These are phyloP conservation scores for Taphrina confusa DNA, from an alignment of 1,139 yeast genomes.

Conservation along the genomic window DNA sequence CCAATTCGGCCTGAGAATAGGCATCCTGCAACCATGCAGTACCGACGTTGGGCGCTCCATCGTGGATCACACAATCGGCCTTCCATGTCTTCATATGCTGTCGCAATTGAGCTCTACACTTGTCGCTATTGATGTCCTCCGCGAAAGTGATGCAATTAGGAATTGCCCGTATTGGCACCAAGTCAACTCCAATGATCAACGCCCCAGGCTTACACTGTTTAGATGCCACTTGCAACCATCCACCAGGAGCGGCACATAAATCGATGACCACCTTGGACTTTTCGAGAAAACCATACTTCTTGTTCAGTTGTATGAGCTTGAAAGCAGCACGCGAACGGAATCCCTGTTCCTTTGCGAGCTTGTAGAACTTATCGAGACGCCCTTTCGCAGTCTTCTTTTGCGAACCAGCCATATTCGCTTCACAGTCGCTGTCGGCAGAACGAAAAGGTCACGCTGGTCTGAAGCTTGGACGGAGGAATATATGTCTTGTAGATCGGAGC, in stretches of 20 bases:
- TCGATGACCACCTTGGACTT: conserved; percentile 97
- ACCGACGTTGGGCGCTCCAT: conserved; percentile 99
- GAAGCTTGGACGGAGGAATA: no score
- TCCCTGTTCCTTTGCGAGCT: conserved; percentile 89
- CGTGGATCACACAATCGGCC: conserved; percentile 93
- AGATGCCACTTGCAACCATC: conserved; percentile 89
- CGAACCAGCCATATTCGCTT: conserved; percentile 20
- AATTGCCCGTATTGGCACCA: conserved; percentile 91
- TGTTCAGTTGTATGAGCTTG: conserved; percentile 91
- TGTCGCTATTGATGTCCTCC: conserved; percentile 96
- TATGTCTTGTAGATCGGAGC: no score
- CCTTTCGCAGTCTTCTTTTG: conserved; percentile 46
- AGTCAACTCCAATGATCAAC: conserved; percentile 93
- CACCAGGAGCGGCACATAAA: conserved; percentile 98
- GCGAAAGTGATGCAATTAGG: conserved; percentile 94
- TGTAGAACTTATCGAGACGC: conserved; percentile 97
- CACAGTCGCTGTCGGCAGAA: no score
- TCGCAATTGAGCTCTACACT: conserved; percentile 87
- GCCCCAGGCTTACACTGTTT: conserved; percentile 90
- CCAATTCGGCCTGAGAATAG: conserved; percentile 93
- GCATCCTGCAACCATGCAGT: conserved; percentile 99
- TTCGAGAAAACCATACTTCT: conserved; percentile 89
- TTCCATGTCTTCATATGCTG: conserved; percentile 99
- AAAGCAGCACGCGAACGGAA: conserved; percentile 99
- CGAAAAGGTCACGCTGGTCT: no score